Conservation (phyloP, 2,329 filamentous ascomycete genomes). For the Xylariales sp. region DNA sequence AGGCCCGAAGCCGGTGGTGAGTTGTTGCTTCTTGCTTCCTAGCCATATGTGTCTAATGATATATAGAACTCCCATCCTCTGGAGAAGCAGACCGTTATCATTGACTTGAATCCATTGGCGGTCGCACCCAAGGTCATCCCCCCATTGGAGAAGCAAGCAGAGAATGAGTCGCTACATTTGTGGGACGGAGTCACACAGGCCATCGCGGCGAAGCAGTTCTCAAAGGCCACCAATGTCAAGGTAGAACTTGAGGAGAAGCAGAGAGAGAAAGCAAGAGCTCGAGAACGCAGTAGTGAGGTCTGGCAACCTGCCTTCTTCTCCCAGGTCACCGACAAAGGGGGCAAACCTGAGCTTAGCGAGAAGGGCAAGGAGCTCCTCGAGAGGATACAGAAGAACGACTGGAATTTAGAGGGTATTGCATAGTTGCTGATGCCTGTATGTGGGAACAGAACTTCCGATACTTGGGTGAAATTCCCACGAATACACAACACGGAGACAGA, state of each 20-base stretch:
- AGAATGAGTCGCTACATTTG: conserved; percentile 83
- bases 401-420: conserved; percentile 43
- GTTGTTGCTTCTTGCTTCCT: conserved; percentile 25
- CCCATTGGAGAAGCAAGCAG: conserved; percentile 70
- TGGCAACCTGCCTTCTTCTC: conserved; percentile 91
- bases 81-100: conserved; percentile 67
- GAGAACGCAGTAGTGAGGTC: conserved; percentile 62
- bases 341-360: conserved; percentile 51
- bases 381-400: conserved; percentile 48
- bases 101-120: conserved; percentile 80
- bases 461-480: too few relatives aligned
- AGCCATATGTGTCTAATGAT: neutral
- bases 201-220: conserved; percentile 78
- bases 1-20: conserved; percentile 57
- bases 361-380: conserved; percentile 48
- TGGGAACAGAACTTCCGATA: too few relatives aligned
- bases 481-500: too few relatives aligned
- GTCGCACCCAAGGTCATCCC: conserved; percentile 78
- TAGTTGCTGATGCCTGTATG: conserved; percentile 17
- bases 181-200: conserved; percentile 86
- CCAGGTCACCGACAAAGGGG: conserved; percentile 50
- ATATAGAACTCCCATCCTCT: conserved; percentile 40
- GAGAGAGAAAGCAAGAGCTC: conserved; percentile 74
- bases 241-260: conserved; percentile 89
- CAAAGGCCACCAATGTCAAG: conserved; percentile 80